These are phyloP conservation scores for Talaromyces atroroseus DNA, from an alignment of 2,329 filamentous ascomycete genomes.

Conservation along the genomic window DNA sequence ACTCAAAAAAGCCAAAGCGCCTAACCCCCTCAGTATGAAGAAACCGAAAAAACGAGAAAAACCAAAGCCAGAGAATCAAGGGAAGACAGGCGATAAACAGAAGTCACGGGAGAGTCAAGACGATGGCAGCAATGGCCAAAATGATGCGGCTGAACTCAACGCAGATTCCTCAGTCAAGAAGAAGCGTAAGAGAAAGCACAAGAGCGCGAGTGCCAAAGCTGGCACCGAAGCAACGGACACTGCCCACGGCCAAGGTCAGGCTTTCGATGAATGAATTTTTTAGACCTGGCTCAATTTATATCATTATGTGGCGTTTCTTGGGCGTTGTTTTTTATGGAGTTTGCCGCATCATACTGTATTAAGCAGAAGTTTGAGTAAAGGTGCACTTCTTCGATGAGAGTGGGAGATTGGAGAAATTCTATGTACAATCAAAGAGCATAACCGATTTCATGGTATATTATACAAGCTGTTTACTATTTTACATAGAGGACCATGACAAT, in stretches of 20 bases:
- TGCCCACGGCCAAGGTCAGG: neutral
- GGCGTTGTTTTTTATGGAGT: slow-evolving; percentile 3
- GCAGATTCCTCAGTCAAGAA: slow-evolving; percentile 7
- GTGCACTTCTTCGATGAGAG: neutral
- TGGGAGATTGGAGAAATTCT: slow-evolving; percentile 4
- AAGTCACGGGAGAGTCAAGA: slow-evolving; percentile 9
- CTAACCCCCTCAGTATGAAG: slow-evolving; percentile 45
- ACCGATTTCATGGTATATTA: neutral
- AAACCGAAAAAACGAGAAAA: slow-evolving; percentile 38
- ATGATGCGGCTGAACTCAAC: slow-evolving; percentile 15
- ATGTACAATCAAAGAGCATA: neutral
- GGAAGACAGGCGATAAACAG: slow-evolving; percentile 18
- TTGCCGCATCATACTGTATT: neutral
- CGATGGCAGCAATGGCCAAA: slow-evolving; percentile 10
- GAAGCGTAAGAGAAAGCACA: slow-evolving; percentile 34
- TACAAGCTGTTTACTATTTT: neutral
- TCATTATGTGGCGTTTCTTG: slow-evolving; percentile 9
- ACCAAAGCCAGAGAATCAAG: slow-evolving; percentile 16
- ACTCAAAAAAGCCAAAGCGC: slow-evolving; percentile 37
- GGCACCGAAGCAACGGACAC: slow-evolving; percentile 16
- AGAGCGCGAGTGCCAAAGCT: slow-evolving; percentile 21
- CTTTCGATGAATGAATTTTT: slow-evolving; percentile 4
- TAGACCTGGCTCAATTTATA: neutral
- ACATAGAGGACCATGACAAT: neutral
- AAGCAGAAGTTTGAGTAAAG: neutral